A percentile compares a stretch with the other conserved stretches of the same genome.
phyloP scores from a whole-genome alignment of 1,139 yeast genomes.

The Nadsonia commutata region DNA sequence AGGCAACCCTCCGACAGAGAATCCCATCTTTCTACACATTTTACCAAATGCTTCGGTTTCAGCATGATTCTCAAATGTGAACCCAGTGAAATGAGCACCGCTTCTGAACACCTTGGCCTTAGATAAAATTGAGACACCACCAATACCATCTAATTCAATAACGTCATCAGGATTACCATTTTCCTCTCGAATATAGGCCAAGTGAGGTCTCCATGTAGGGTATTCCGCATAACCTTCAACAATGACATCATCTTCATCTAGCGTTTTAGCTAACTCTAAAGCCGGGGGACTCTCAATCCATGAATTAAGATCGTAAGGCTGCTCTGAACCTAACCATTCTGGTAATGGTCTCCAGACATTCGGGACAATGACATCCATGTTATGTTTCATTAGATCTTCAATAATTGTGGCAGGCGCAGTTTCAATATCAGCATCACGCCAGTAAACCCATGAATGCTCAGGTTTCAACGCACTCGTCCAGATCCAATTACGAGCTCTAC shows the following conservation, averaged over 20 bases:
- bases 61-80: slow-evolving; percentile 77
- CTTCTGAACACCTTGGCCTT: slow-evolving; percentile 64
- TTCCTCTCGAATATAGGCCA: slow-evolving; percentile 72
- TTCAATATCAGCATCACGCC: slow-evolving; percentile 66
- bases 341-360: slow-evolving; percentile 90
- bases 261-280: slow-evolving; percentile 52
- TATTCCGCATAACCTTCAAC: slow-evolving; percentile 89
- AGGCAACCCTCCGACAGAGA: slow-evolving; percentile 65
- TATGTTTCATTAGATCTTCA: slow-evolving; percentile 53
- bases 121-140: slow-evolving; percentile 77
- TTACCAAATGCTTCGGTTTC: slow-evolving; percentile 92
- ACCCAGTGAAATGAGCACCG: slow-evolving; percentile 83
- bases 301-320: slow-evolving; percentile 80
- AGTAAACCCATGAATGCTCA: slow-evolving; percentile 58
- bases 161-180: slow-evolving; percentile 81
- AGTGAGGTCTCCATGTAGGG: slow-evolving; percentile 86
- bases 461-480: slow-evolving; percentile 46
- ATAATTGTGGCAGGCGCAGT: slow-evolving; percentile 43
- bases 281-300: slow-evolving; percentile 89
- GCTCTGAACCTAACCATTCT: slow-evolving; percentile 78
- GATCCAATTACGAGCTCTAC: slow-evolving; percentile 59
- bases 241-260: slow-evolving; percentile 77
- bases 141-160: slow-evolving; percentile 79
- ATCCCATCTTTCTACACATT: slow-evolving; percentile 66
- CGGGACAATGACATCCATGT: slow-evolving; percentile 60